Evolutionary conservation across 2,329 filamentous ascomycete species (phyloP).

Genomic region (Rugonectria rugulosa): DNA sequence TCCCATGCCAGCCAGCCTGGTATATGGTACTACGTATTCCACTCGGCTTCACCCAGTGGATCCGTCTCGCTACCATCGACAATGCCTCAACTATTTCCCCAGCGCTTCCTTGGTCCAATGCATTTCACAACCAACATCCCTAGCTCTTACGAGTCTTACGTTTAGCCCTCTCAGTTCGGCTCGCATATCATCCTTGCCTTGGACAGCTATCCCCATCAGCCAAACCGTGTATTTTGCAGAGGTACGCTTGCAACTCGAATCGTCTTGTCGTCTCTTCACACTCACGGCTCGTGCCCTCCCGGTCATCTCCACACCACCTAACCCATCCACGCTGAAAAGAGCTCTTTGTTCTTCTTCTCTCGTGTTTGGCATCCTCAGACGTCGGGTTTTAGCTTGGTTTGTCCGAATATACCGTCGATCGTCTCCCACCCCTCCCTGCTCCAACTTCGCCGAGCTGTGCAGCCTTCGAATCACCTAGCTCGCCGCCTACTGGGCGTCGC

Average conservation of each 20-base stretch:
- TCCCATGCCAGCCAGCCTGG: no score
- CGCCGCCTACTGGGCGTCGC: slow-evolving; percentile 10
- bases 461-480: slow-evolving; percentile 13
- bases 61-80: not conserved
- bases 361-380: not conserved
- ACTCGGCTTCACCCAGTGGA: slow-evolving; percentile 11
- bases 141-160: not conserved
- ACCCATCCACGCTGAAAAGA: not conserved
- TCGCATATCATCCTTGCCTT: no score
- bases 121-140: slow-evolving; percentile 2
- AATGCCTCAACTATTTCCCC: slow-evolving; percentile 11
- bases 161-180: not conserved
- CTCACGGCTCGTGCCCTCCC: slow-evolving; percentile 29
- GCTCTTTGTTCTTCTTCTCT: slow-evolving; percentile 11
- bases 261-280: slow-evolving; percentile 7
- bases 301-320: slow-evolving; percentile 23
- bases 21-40: no score
- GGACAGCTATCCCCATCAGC: no score
- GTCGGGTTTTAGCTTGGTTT: slow-evolving; percentile 1
- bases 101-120: no score
- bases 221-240: no score
- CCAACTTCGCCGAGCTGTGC: slow-evolving; percentile 8
- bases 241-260: slow-evolving; percentile 15
- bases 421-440: slow-evolving; percentile 4
- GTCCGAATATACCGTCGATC: slow-evolving; percentile 14